These are phyloP conservation scores for Leccinum subgranulosum DNA, from an alignment of 768 basidiomycete species.

Conservation along the genomic window DNA sequence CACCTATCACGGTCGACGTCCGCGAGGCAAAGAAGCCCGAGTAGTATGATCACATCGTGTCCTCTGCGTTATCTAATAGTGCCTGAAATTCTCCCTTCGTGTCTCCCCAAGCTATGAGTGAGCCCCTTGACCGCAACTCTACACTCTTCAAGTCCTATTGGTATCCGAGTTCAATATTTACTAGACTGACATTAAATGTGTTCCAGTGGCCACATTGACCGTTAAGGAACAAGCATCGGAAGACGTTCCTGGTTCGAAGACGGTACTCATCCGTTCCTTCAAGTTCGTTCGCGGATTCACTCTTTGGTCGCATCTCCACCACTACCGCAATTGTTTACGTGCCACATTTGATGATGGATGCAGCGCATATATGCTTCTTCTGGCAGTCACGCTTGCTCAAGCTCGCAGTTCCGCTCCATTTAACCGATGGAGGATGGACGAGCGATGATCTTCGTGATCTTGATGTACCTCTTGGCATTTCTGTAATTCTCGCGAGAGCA, in stretches of 20 bases:
- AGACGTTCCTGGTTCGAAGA: not conserved
- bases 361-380: not conserved
- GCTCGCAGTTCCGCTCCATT: not conserved
- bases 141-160: slow-evolving; percentile 3
- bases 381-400: not conserved
- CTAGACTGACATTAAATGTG: not conserved
- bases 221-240: not conserved
- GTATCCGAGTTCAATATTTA: not conserved
- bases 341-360: not conserved
- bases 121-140: not conserved
- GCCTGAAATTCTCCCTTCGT: not conserved
- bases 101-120: slow-evolving; percentile 5
- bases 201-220: not conserved
- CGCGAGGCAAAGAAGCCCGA: slow-evolving; percentile 17
- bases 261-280: too few relatives aligned
- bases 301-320: not conserved
- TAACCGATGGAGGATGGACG: not conserved
- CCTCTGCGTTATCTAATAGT: slow-evolving; percentile 5
- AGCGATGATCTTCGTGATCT: not conserved
- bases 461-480: not conserved
- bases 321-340: not conserved
- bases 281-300: too few relatives aligned
- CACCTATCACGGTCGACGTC: not conserved
- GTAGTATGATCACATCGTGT: slow-evolving; percentile 15
- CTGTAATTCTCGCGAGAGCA: too few relatives aligned